Evolutionary conservation across 2,329 filamentous ascomycete genomes (phyloP).

Genomic region (Fusarium brevicatenulatum): DNA sequence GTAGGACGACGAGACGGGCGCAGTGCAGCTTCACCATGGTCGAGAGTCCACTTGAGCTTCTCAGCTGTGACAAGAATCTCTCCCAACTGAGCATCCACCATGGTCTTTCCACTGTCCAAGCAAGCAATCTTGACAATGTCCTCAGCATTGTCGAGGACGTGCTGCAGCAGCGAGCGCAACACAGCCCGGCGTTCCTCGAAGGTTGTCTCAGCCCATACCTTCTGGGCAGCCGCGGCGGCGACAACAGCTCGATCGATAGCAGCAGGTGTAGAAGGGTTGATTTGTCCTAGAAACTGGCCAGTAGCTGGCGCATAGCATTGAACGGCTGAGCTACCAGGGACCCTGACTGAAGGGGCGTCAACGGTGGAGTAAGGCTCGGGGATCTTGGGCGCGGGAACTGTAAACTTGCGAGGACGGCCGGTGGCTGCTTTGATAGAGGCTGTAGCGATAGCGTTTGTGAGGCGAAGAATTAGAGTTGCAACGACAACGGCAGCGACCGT

Average conservation of each 20-base stretch:
- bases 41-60: conserved; percentile 93
- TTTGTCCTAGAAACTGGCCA: conserved; percentile 80
- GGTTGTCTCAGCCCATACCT: conserved; percentile 78
- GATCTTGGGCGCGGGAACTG: conserved; percentile 69
- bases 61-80: conserved; percentile 95
- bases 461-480: conserved; percentile 46
- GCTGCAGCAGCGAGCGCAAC: conserved; percentile 81
- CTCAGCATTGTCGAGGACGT: conserved; percentile 89
- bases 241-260: conserved; percentile 83
- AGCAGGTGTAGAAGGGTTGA: conserved; percentile 79
- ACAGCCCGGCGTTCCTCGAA: conserved; percentile 83
- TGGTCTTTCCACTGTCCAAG: conserved; percentile 94
- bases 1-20: conserved; percentile 78
- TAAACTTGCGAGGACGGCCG: conserved; percentile 64
- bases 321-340: conserved; percentile 73
- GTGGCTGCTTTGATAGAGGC: conserved; percentile 43
- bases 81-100: conserved; percentile 91
- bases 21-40: conserved; percentile 87
- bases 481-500: conserved; percentile 46
- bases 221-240: conserved; percentile 78
- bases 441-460: conserved; percentile 38
- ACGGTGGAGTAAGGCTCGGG: conserved; percentile 68
- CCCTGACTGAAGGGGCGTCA: conserved; percentile 69
- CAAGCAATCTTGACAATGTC: conserved; percentile 86
- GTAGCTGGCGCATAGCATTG: conserved; percentile 93